phyloP scores from a whole-genome alignment of 345 rosid species.

The Eucalyptus polybractea region DNA sequence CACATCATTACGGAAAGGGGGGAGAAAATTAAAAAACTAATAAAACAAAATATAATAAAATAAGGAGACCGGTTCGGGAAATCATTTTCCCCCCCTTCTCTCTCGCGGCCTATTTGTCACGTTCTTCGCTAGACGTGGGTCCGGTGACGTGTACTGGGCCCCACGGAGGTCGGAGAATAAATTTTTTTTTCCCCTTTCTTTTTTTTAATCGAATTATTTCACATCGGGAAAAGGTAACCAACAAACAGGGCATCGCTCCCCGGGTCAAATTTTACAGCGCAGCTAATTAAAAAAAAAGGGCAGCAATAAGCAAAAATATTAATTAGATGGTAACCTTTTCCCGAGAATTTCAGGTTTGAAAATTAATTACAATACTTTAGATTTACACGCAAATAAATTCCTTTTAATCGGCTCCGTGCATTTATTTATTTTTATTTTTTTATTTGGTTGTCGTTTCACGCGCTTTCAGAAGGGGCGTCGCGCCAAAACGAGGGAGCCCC shows the following conservation, averaged over 20 bases:
- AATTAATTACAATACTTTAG: neutral
- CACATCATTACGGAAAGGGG: neutral
- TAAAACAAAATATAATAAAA: neutral
- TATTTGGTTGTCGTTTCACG: neutral
- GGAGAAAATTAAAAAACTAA: neutral
- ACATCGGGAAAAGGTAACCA: neutral
- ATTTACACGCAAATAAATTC: neutral
- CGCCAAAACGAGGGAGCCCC: neutral
- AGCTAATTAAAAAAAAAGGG: neutral
- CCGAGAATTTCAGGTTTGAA: neutral
- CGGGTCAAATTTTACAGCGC: slow-evolving; percentile 29
- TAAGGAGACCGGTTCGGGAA: slow-evolving; percentile 32
- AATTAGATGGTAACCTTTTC: neutral
- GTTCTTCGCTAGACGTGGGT: slow-evolving; percentile 24
- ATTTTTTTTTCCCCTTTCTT: too few species aligned
- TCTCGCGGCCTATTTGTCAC: slow-evolving; percentile 29
- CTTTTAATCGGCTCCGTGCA: neutral
- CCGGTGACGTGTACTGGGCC: slow-evolving; percentile 40
- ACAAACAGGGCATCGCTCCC: neutral
- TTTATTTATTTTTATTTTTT: neutral
- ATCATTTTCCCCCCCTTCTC: slow-evolving; percentile 13
- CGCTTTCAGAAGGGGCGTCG: neutral
- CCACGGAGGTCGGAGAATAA: neutral
- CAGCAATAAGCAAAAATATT: neutral
- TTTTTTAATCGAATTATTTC: neutral